Conservation (phyloP, 306 rosid genomes). For the Hippophae rhamnoides region DNA sequence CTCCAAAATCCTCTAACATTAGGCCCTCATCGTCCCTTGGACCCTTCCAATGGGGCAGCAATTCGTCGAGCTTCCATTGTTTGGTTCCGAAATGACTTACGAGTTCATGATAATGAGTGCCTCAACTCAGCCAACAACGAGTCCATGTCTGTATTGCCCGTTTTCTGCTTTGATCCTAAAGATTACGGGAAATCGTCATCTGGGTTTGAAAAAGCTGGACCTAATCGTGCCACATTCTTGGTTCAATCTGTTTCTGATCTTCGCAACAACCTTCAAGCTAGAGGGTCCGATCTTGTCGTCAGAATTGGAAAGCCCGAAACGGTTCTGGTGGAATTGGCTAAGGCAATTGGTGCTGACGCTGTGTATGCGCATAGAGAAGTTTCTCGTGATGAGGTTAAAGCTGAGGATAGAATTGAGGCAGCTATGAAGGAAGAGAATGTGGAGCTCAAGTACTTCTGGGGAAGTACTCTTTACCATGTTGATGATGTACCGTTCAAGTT, state of each 20-base stretch:
- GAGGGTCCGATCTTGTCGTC: conserved; percentile 86
- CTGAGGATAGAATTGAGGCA: conserved; percentile 65
- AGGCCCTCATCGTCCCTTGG: conserved; percentile 66
- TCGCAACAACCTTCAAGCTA: conserved; percentile 53
- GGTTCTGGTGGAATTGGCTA: conserved; percentile 66
- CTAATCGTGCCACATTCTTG: conserved; percentile 62
- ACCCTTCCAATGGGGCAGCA: conserved; percentile 76
- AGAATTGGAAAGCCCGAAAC: conserved; percentile 78
- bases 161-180: conserved; percentile 84
- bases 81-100: conserved; percentile 91
- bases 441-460: conserved; percentile 89
- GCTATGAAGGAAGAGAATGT: conserved; percentile 79
- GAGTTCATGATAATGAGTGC: conserved; percentile 75
- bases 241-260: conserved; percentile 72
- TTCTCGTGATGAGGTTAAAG: conserved; percentile 69
- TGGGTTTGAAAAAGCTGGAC: conserved; percentile 84
- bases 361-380: conserved; percentile 73
- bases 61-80: conserved; percentile 72
- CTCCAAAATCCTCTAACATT: conserved; percentile 56
- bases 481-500: conserved; percentile 79
- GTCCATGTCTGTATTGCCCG: conserved; percentile 72
- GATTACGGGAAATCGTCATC: conserved; percentile 80
- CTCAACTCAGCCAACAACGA: conserved; percentile 69
- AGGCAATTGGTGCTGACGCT: conserved; percentile 76
- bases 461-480: conserved; percentile 73